A percentile compares a stretch with the other conserved stretches of the same genome.
phyloP scores from a whole-genome alignment of 2,329 filamentous ascomycete genomes.

The Trichoderma lentiforme region DNA sequence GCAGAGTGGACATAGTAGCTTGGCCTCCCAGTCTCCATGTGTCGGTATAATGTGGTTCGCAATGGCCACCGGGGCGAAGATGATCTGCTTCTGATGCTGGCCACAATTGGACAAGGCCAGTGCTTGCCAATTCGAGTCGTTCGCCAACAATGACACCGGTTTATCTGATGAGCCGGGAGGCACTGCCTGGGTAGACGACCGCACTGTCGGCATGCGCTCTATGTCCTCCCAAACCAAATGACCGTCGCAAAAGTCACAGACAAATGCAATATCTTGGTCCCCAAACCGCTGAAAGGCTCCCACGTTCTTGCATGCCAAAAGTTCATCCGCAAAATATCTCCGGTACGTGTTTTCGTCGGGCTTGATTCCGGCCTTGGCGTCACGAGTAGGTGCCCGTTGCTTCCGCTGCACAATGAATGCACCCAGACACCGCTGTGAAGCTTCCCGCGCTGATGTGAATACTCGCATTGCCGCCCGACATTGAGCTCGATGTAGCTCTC shows the following conservation, averaged over 20 bases:
- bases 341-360: slow-evolving; percentile 31
- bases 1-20: slow-evolving; percentile 54
- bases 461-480: slow-evolving; percentile 56
- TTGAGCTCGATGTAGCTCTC: slow-evolving; percentile 55
- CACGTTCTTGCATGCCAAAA: slow-evolving; percentile 48
- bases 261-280: slow-evolving; percentile 53
- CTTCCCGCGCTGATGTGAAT: slow-evolving; percentile 49
- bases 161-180: slow-evolving; percentile 25
- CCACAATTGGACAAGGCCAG: slow-evolving; percentile 40
- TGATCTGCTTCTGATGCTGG: slow-evolving; percentile 46
- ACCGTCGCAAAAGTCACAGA: slow-evolving; percentile 61
- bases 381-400: slow-evolving; percentile 33
- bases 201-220: slow-evolving; percentile 47
- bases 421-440: slow-evolving; percentile 50
- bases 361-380: not conserved
- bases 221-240: slow-evolving; percentile 58
- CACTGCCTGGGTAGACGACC: slow-evolving; percentile 33
- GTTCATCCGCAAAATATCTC: slow-evolving; percentile 44
- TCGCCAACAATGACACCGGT: slow-evolving; percentile 14
- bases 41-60: slow-evolving; percentile 54
- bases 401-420: slow-evolving; percentile 53
- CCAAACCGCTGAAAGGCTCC: slow-evolving; percentile 57
- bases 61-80: slow-evolving; percentile 56
- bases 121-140: slow-evolving; percentile 51
- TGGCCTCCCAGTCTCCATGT: slow-evolving; percentile 50